Conservation (phyloP, 108 stramenopile species). For the Cyclotella distinguenda region DNA sequence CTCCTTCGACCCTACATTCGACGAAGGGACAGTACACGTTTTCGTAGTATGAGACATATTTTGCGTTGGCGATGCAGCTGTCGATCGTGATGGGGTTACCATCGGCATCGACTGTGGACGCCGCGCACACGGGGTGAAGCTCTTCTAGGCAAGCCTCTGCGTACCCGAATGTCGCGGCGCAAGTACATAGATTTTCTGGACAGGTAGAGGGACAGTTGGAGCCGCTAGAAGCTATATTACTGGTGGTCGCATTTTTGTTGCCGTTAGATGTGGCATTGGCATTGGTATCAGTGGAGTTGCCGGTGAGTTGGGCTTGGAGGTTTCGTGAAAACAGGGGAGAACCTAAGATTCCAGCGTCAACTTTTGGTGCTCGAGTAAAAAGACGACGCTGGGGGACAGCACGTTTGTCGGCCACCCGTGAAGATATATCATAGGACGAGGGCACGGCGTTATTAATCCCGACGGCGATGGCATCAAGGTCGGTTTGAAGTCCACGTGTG, state of each 20-base stretch:
- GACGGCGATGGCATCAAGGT: background rate
- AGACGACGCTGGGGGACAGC: background rate
- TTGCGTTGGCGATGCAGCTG: background rate
- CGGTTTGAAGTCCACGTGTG: too few relatives aligned
- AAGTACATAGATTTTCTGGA: conserved; percentile 5
- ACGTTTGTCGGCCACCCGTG: background rate
- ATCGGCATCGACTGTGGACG: background rate
- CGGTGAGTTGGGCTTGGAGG: too few relatives aligned
- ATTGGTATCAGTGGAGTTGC: background rate
- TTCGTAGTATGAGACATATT: conserved; percentile 5
- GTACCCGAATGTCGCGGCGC: conserved; percentile 5
- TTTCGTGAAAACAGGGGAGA: background rate
- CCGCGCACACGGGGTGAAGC: conserved; percentile 20
- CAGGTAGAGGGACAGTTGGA: conserved; percentile 15
- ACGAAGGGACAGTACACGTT: conserved; percentile 26
- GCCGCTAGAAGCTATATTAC: background rate
- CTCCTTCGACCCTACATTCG: conserved; percentile 8
- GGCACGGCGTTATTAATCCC: background rate
- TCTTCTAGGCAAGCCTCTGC: conserved; percentile 4
- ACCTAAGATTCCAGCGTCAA: background rate
- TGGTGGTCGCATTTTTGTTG: background rate
- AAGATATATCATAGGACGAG: too few relatives aligned
- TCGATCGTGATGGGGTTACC: background rate
- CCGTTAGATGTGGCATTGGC: background rate
- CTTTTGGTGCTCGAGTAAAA: background rate